A percentile compares a stretch with the other conserved stretches of the same genome.
Evolutionary conservation across 140 eudicot species (phyloP).

Genomic region (Oenanthe javanica): DNA sequence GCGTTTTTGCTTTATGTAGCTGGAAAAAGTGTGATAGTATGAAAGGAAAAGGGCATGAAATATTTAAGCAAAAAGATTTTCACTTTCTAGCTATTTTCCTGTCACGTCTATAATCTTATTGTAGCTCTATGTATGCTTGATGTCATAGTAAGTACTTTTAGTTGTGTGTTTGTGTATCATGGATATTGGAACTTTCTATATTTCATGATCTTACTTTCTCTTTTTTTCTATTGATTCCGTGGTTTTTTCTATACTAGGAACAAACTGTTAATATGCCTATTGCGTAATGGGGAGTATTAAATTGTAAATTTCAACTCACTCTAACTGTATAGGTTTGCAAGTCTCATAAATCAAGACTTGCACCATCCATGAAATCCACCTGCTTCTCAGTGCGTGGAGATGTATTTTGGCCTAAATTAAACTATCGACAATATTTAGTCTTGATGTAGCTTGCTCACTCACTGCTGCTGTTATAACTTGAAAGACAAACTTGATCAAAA

Average conservation of each 20-base stretch:
- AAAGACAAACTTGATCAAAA: background rate
- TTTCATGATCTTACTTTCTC: background rate
- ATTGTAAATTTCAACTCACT: background rate
- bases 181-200: background rate
- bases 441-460: background rate
- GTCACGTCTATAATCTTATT: background rate
- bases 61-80: background rate
- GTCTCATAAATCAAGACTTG: background rate
- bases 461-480: background rate
- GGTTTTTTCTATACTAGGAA: background rate
- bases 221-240: background rate
- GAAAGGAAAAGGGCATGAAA: background rate
- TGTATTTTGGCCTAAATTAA: background rate
- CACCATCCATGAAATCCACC: background rate
- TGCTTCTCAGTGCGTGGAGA: background rate
- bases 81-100: background rate
- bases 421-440: background rate
- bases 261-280: background rate
- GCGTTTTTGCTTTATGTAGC: background rate
- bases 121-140: background rate
- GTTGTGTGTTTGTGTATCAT: background rate
- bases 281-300: background rate
- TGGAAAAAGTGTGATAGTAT: background rate
- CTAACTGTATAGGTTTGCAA: background rate
- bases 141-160: background rate